Base-by-base conservation (phyloP, 2,329 filamentous ascomycete genomes). In the Sclerotinia nivalis region DNA sequence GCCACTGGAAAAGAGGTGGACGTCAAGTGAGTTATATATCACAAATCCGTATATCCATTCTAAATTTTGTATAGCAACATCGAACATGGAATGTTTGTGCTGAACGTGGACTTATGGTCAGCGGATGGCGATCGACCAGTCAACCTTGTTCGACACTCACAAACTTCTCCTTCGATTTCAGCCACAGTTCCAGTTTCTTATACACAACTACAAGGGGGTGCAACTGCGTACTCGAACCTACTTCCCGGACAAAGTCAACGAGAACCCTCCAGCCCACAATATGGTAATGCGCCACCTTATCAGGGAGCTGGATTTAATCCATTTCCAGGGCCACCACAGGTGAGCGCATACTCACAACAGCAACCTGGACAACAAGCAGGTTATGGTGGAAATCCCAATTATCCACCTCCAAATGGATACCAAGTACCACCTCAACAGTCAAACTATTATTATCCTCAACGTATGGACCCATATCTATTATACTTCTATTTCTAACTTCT, bases 151-250 rank as follows among this genome's bases (percentile, higher is more conserved):
- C 84, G 88, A 70, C 88, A 91, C 71, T 88, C 87, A 18, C 85
- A 84, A 60, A 86, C 85, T 25, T 88, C 87, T 4, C 92, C 93
- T 1, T 93, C 92, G 20, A 97, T 97, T 76, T 92, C 90, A 3
- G 91, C 91, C 5, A 92, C 92, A 12, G 91, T 91, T 12, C 90
- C 91, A 6, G 91, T 91, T 9, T 93, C 93, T 0, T 97, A 92
- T 77, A 88, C 89, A 54, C 87, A 84, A 70, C 84, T 83, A 45
- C 65, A 68, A 60, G 79, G 77, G 73, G 78, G 80, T 65, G 74
- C 78, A 64, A 62, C 74, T 72, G 74, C 72, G 71, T 80, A 73
- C 72, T 75, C 75, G 6, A 72, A 71, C 15, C 73, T 74, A 31
- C 66, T 76, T 58, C 74, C 75, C 9, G 73, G 72, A 37, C 69